Evolutionary conservation across 2,329 filamentous ascomycete genomes (phyloP).

Genomic region (Verruconis gallopava): DNA sequence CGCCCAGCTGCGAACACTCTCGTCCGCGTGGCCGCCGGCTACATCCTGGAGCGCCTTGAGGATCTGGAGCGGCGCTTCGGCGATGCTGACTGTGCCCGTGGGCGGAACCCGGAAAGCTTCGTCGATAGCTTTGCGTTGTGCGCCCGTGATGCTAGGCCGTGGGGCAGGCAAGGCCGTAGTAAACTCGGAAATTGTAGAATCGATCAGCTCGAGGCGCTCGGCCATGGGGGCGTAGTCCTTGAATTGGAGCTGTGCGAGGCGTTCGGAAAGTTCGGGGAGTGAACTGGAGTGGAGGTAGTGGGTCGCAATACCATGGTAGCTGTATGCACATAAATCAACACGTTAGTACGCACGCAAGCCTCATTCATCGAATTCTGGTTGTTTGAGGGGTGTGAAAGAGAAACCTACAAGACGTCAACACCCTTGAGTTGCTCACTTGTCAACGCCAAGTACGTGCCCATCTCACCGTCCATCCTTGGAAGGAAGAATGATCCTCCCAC

Average conservation of each 20-base stretch:
- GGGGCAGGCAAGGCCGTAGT: conserved; percentile 65
- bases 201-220: conserved; percentile 58
- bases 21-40: conserved; percentile 15
- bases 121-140: conserved; percentile 70
- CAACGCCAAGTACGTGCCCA: conserved; percentile 86
- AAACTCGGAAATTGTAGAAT: conserved; percentile 85
- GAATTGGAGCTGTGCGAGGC: conserved; percentile 82
- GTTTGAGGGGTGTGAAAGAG: background rate
- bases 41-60: conserved; percentile 46
- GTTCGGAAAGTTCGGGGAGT: conserved; percentile 66
- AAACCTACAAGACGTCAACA: conserved; percentile 54
- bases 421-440: conserved; percentile 77
- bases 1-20: conserved; percentile 59
- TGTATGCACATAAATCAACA: conserved; percentile 8
- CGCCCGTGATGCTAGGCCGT: conserved; percentile 43
- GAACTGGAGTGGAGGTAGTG: conserved; percentile 92
- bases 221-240: conserved; percentile 55
- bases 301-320: conserved; percentile 79
- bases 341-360: conserved; percentile 2
- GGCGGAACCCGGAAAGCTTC: conserved; percentile 34
- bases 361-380: no score
- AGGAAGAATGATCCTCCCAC: conserved; percentile 95
- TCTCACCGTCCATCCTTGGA: conserved; percentile 69
- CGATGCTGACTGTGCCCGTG: conserved; percentile 9
- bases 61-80: conserved; percentile 55